Evolutionary conservation across 2,329 filamentous ascomycete species (phyloP).

Genomic region (Ambrosiella xylebori): DNA sequence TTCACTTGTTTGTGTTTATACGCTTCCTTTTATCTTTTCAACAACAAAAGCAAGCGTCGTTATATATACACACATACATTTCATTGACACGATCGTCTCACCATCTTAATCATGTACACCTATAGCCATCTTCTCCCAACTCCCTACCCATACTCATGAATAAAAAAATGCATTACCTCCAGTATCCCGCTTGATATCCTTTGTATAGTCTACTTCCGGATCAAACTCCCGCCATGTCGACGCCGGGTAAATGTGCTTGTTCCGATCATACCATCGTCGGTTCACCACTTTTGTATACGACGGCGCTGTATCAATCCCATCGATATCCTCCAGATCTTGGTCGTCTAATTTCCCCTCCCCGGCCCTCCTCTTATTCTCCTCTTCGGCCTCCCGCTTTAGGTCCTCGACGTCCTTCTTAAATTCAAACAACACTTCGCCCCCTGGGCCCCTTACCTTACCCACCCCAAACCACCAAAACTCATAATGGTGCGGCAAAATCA

Average conservation of each 20-base stretch:
- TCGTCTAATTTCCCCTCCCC: not conserved
- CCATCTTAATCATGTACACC: too few species aligned
- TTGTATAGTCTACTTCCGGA: constrained; percentile 68
- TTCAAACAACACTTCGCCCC: constrained; percentile 57
- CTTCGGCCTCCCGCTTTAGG: not conserved
- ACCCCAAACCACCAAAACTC: constrained; percentile 95
- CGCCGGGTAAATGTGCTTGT: constrained; percentile 96
- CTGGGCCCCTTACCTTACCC: constrained; percentile 64
- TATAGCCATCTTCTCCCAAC: too few species aligned
- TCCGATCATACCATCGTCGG: constrained; percentile 87
- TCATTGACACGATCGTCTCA: too few species aligned
- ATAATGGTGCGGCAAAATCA: constrained; percentile 96
- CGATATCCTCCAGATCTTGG: constrained; percentile 29
- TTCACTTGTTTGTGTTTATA: not conserved
- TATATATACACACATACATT: too few species aligned
- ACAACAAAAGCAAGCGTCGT: too few species aligned
- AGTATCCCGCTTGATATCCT: constrained; percentile 60
- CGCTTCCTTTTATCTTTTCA: too few species aligned
- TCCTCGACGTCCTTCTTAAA: constrained; percentile 39
- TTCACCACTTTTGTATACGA: constrained; percentile 85
- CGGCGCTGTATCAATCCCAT: constrained; percentile 65
- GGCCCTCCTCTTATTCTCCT: not conserved
- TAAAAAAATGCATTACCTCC: constrained; percentile 93
- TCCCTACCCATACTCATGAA: constrained; percentile 19
- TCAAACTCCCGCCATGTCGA: constrained; percentile 94